Evolutionary conservation across 1,139 yeast genomes (phyloP).

Genomic region (Hansenula anomala): DNA sequence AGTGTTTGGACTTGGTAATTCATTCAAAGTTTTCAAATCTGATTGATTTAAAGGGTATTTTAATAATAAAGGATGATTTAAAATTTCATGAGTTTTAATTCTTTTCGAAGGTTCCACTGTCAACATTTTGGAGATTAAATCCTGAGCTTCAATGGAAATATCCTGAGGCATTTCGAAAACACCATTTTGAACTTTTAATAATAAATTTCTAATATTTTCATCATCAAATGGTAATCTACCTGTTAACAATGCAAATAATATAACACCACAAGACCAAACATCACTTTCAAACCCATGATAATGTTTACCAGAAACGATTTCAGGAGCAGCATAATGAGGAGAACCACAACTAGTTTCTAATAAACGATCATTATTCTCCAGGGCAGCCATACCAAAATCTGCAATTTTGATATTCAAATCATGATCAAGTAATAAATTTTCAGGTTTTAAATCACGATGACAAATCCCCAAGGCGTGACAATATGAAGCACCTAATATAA

Average conservation of each 20-base stretch:
- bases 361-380: constrained; percentile 66
- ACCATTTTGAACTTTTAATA: constrained; percentile 74
- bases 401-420: constrained; percentile 70
- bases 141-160: constrained; percentile 60
- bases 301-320: constrained; percentile 70
- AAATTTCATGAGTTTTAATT: constrained; percentile 70
- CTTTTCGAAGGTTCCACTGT: constrained; percentile 75
- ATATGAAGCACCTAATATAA: constrained; percentile 73
- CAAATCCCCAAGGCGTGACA: constrained; percentile 79
- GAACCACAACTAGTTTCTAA: constrained; percentile 81
- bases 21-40: constrained; percentile 38
- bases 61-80: constrained; percentile 68
- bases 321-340: constrained; percentile 88
- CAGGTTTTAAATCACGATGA: constrained; percentile 80
- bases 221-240: constrained; percentile 84
- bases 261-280: constrained; percentile 85
- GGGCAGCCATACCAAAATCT: constrained; percentile 86
- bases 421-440: constrained; percentile 63
- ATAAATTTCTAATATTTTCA: constrained; percentile 64
- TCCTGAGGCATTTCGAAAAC: constrained; percentile 68
- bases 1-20: constrained; percentile 62
- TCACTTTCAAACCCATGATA: constrained; percentile 84
- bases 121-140: constrained; percentile 66
- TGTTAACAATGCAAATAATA: constrained; percentile 68
- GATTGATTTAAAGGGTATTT: constrained; percentile 44